These are phyloP conservation scores for Colletotrichum theobromicola DNA, from an alignment of 2,329 filamentous ascomycete genomes.

Conservation along the genomic window DNA sequence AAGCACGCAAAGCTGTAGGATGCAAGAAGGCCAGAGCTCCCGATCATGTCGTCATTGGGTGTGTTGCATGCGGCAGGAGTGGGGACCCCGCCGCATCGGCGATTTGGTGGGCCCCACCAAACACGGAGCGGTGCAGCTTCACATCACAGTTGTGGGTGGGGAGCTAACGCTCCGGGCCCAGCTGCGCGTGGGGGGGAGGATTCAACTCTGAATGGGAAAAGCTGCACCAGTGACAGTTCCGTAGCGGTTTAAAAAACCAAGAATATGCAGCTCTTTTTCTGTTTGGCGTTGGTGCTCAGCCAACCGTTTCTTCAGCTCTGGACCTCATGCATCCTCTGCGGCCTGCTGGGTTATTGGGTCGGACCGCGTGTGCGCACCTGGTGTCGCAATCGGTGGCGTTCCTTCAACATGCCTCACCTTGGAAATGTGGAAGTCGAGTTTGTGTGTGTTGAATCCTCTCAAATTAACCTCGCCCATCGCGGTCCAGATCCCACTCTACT, in stretches of 20 bases:
- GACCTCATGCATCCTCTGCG: background rate
- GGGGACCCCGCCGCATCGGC: background rate
- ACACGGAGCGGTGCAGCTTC: background rate
- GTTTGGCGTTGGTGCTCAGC: background rate
- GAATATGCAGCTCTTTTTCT: background rate
- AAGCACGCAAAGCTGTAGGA: background rate
- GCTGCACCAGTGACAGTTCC: background rate
- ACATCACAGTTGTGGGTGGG: background rate
- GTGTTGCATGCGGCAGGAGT: conserved; percentile 6
- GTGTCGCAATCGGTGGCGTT: background rate
- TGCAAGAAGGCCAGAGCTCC: conserved; percentile 8
- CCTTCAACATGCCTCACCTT: background rate
- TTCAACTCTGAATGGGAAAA: background rate
- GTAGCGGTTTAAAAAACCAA: background rate
- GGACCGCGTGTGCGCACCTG: background rate
- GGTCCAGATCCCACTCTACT: background rate
- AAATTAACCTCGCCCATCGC: background rate
- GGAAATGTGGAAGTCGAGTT: background rate
- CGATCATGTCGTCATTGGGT: conserved; percentile 14
- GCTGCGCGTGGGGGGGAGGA: background rate
- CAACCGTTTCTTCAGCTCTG: background rate
- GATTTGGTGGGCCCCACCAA: background rate
- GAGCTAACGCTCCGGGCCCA: conserved; percentile 12
- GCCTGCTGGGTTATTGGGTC: background rate
- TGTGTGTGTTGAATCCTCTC: background rate